A percentile compares a stretch with the other conserved stretches of the same genome.
These are phyloP conservation scores for Aspergillus ochraceus DNA, from an alignment of 2,329 filamentous ascomycete genomes.

Conservation along the genomic window DNA sequence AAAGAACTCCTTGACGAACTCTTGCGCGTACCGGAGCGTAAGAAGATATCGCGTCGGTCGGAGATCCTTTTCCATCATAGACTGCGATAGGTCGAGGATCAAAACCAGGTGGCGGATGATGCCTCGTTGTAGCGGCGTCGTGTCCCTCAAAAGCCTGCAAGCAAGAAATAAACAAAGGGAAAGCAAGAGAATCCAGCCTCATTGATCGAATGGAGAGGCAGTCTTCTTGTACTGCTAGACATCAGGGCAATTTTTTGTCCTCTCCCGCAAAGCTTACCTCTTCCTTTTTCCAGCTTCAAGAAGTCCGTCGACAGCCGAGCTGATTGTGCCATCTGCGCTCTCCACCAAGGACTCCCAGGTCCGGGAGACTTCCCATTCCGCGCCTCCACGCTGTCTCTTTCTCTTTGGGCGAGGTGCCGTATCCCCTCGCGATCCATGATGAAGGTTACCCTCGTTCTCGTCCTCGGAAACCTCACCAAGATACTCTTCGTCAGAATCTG, in stretches of 20 bases:
- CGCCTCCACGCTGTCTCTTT: constrained; percentile 40
- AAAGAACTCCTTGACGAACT: constrained; percentile 93
- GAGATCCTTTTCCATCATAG: constrained; percentile 94
- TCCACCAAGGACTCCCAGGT: constrained; percentile 72
- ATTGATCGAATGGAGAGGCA: background rate
- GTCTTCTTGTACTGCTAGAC: background rate
- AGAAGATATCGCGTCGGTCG: constrained; percentile 84
- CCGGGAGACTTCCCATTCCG: constrained; percentile 50
- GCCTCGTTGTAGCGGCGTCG: constrained; percentile 89
- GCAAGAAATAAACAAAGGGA: background rate
- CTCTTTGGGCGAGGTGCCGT: constrained; percentile 32
- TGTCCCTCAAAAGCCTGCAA: constrained; percentile 79
- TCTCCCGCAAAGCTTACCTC: constrained; percentile 45
- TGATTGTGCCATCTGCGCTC: constrained; percentile 75
- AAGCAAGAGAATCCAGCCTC: background rate
- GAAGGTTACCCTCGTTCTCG: constrained; percentile 37
- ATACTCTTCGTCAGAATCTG: constrained; percentile 55
- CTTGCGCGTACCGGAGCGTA: constrained; percentile 75
- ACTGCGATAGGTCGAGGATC: constrained; percentile 85
- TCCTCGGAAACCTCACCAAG: constrained; percentile 51
- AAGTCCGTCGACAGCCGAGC: constrained; percentile 67
- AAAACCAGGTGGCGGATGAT: constrained; percentile 97
- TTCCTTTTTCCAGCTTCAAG: constrained; percentile 82
- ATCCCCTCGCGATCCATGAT: constrained; percentile 30
- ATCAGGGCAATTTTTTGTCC: background rate